phyloP scores from a whole-genome alignment of 2,329 filamentous ascomycete species.

The Fusarium sp. region DNA sequence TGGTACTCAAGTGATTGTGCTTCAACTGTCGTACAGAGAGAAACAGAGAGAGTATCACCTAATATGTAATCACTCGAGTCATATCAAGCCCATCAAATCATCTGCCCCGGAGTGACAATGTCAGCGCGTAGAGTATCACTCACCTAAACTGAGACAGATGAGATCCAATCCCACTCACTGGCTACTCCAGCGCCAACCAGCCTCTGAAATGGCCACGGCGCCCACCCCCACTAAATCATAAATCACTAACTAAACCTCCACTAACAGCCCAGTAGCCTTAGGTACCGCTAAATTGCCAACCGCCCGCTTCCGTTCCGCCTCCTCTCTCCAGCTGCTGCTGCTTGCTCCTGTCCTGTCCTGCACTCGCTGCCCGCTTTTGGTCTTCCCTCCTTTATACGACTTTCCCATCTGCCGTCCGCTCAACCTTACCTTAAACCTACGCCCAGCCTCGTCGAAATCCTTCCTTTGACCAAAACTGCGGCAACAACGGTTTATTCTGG shows the following conservation, averaged over 20 bases:
- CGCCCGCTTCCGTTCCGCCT: conserved; percentile 26
- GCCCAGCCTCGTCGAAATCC: conserved; percentile 29
- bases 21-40: neutral
- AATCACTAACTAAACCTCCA: neutral
- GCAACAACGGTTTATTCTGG: conserved; percentile 3
- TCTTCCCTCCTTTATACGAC: conserved; percentile 37
- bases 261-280: neutral
- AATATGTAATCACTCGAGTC: neutral
- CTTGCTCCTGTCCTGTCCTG: neutral
- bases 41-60: neutral
- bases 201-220: conserved; percentile 7
- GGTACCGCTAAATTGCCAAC: conserved; percentile 25
- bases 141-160: conserved; percentile 21
- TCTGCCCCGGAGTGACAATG: neutral
- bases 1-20: neutral
- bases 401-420: conserved; percentile 32
- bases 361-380: neutral
- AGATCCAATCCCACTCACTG: conserved; percentile 6
- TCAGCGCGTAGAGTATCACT: conserved; percentile 23
- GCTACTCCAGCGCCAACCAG: conserved; percentile 21
- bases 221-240: conserved; percentile 8
- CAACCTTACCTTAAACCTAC: conserved; percentile 28
- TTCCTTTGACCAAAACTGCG: conserved; percentile 18
- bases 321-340: conserved; percentile 2
- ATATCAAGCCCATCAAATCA: neutral